These are phyloP conservation scores for Epithele typhae DNA, from an alignment of 768 basidiomycete species.

Conservation along the genomic window DNA sequence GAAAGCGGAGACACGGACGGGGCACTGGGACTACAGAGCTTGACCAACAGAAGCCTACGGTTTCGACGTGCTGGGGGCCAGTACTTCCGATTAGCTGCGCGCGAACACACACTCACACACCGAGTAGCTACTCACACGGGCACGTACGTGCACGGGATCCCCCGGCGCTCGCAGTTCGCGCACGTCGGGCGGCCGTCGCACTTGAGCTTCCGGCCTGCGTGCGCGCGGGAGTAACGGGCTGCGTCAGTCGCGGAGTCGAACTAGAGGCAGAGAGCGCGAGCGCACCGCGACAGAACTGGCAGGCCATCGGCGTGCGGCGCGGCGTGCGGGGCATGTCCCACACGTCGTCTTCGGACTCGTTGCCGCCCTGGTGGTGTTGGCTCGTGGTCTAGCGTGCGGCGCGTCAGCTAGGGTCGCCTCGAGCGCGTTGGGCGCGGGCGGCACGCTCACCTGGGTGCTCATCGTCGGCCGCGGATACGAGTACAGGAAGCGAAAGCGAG, in stretches of 20 bases:
- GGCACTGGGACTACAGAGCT: not conserved
- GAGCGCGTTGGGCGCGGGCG: too few relatives aligned
- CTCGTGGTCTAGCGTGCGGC: not conserved
- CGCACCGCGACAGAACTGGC: conserved; percentile 65
- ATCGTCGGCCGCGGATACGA: too few relatives aligned
- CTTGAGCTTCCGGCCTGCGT: conserved; percentile 64
- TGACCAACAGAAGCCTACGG: not conserved
- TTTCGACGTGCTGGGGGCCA: too few relatives aligned
- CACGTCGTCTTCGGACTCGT: conserved; percentile 22
- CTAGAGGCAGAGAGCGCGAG: not conserved
- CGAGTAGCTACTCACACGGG: conserved; percentile 56
- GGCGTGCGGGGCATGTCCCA: conserved; percentile 25
- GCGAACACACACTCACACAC: too few relatives aligned
- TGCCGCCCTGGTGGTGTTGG: conserved; percentile 3
- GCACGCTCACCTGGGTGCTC: too few relatives aligned
- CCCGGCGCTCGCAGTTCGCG: conserved; percentile 57
- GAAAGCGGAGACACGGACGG: not conserved
- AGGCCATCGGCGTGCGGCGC: conserved; percentile 62
- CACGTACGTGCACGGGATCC: conserved; percentile 53
- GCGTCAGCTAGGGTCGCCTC: too few relatives aligned
- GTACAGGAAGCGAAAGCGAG: too few relatives aligned
- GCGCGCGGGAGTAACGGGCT: not conserved
- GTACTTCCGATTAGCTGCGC: too few relatives aligned
- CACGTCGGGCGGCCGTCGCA: conserved; percentile 70
- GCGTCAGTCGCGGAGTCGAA: too few relatives aligned